Evolutionary conservation across 208 protist species (phyloP).

Genomic region (Trypanosoma theileri): DNA sequence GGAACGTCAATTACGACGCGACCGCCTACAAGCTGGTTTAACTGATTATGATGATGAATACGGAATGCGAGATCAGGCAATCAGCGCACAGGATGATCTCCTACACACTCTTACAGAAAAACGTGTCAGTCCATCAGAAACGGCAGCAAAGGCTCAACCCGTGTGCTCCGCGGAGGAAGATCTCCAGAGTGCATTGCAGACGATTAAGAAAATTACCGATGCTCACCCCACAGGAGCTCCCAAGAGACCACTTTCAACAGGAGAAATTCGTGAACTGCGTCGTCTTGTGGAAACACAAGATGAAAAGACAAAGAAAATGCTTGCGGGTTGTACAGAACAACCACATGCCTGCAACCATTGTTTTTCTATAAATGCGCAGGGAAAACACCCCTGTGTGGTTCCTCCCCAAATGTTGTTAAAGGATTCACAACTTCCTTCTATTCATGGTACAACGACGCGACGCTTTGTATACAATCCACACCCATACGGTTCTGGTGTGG

Average conservation of each 20-base stretch:
- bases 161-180: conserved; percentile 66
- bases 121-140: conserved; percentile 32
- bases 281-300: conserved; percentile 68
- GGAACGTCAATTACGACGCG: conserved; percentile 53
- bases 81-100: conserved; percentile 20
- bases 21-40: conserved; percentile 48
- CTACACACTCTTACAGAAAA: conserved; percentile 2
- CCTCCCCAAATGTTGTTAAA: conserved; percentile 25
- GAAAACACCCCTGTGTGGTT: conserved; percentile 43
- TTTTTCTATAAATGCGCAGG: conserved; percentile 70
- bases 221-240: conserved; percentile 19
- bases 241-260: conserved; percentile 37
- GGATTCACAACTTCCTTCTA: conserved; percentile 48
- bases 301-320: conserved; percentile 56
- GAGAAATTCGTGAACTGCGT: conserved; percentile 58
- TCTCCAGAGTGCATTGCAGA: conserved; percentile 46
- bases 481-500: conserved; percentile 76
- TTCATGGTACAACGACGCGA: conserved; percentile 58
- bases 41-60: conserved; percentile 43
- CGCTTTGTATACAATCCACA: conserved; percentile 66
- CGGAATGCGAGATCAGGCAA: conserved; percentile 1
- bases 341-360: conserved; percentile 73
- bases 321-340: conserved; percentile 53
- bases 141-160: conserved; percentile 18
- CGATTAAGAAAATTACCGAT: conserved; percentile 61